These are phyloP conservation scores for Crithidia fasciculata DNA, from an alignment of 208 protist species.

Conservation along the genomic window DNA sequence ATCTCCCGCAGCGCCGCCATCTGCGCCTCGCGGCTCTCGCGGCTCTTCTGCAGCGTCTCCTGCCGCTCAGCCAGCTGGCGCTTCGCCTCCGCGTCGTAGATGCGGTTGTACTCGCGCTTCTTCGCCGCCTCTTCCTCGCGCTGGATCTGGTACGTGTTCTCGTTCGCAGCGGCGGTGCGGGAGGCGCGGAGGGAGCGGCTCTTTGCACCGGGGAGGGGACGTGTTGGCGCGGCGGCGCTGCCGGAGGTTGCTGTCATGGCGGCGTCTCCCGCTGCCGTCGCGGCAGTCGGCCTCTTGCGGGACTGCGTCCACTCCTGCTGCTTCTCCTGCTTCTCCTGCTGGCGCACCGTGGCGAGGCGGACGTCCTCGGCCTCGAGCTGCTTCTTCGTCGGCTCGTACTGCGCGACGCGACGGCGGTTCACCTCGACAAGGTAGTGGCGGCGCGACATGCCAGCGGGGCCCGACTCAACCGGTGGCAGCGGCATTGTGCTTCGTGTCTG, in stretches of 20 bases:
- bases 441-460: constrained; percentile 68
- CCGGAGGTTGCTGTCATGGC: background rate
- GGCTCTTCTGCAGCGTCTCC: constrained; percentile 51
- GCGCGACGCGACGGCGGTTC: constrained; percentile 66
- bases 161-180: constrained; percentile 24
- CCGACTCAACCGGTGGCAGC: constrained; percentile 66
- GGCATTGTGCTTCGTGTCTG: constrained; percentile 39
- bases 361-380: constrained; percentile 71
- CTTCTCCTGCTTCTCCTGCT: constrained; percentile 52
- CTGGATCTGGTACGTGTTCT: constrained; percentile 57
- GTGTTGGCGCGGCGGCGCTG: constrained; percentile 12
- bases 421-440: constrained; percentile 83
- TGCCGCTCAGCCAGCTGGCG: constrained; percentile 67
- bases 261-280: background rate
- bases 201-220: constrained; percentile 69
- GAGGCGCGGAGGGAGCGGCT: constrained; percentile 38
- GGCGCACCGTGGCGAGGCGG: constrained; percentile 45
- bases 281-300: constrained; percentile 17
- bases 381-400: constrained; percentile 60
- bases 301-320: constrained; percentile 48
- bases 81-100: constrained; percentile 70
- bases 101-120: constrained; percentile 66
- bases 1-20: constrained; percentile 47
- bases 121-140: constrained; percentile 59
- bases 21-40: constrained; percentile 56